phyloP scores from a whole-genome alignment of 148 eudicot genomes.

The Camellia lanceoleosa region DNA sequence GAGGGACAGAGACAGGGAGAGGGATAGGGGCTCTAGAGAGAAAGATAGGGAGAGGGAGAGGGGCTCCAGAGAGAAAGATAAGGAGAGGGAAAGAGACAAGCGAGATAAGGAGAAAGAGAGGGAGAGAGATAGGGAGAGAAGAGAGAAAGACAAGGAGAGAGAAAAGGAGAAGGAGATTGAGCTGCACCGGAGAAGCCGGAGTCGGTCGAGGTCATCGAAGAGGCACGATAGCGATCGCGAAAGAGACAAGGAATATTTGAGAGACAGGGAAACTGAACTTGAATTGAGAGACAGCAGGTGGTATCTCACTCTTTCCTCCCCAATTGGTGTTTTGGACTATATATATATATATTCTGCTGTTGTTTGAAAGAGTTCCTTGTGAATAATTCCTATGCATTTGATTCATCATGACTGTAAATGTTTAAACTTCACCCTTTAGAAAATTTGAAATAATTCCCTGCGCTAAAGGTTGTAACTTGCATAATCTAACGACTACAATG shows the following conservation, averaged over 20 bases:
- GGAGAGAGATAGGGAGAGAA: slow-evolving; percentile 25
- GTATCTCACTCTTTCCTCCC: slow-evolving; percentile 2
- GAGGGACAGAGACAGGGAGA: slow-evolving; percentile 19
- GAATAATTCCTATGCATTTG: neutral
- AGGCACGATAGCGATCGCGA: slow-evolving; percentile 43
- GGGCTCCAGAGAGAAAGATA: slow-evolving; percentile 24
- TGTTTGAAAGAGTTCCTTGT: neutral
- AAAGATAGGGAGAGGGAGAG: slow-evolving; percentile 11
- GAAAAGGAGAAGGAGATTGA: slow-evolving; percentile 27
- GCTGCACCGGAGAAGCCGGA: slow-evolving; percentile 26
- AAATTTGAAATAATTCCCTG: neutral
- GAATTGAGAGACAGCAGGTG: slow-evolving; percentile 82
- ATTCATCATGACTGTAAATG: neutral
- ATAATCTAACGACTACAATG: neutral
- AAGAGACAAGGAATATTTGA: slow-evolving; percentile 34
- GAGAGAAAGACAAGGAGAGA: slow-evolving; percentile 21
- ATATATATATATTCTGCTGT: neutral
- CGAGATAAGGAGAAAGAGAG: slow-evolving; percentile 20
- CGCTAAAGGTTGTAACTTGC: neutral
- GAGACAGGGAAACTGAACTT: slow-evolving; percentile 39
- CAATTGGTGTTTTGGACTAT: neutral
- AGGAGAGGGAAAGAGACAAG: slow-evolving; percentile 24
- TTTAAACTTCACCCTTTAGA: neutral
- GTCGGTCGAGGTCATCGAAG: slow-evolving; percentile 29
- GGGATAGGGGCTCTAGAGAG: slow-evolving; percentile 23